phyloP scores from a whole-genome alignment of 768 basidiomycete species.

The Psilocybe cyanescens region DNA sequence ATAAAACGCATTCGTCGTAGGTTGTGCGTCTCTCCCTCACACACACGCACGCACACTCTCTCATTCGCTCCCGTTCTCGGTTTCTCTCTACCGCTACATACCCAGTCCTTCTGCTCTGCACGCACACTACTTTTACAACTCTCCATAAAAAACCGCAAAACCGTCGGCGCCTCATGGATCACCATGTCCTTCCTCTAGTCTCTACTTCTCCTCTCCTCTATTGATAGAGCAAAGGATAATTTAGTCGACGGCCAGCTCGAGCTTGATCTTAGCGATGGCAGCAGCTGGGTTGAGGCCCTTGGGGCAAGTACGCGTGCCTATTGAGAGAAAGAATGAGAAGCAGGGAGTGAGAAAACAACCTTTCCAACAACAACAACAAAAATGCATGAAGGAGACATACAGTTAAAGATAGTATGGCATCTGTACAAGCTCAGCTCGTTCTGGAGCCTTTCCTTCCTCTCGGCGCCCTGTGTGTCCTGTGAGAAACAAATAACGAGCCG shows the following conservation, averaged over 20 bases:
- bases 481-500: not conserved
- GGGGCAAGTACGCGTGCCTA: constrained; percentile 93
- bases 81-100: not conserved
- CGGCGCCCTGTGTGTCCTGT: constrained; percentile 75
- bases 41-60: too few species aligned
- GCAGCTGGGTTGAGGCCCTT: constrained; percentile 94
- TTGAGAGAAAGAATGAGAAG: not conserved
- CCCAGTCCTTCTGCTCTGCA: not conserved
- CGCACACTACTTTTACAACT: constrained; percentile 7
- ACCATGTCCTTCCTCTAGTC: not conserved
- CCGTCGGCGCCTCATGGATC: not conserved
- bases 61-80: not conserved
- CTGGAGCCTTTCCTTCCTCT: constrained; percentile 91
- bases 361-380: not conserved
- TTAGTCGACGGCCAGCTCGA: constrained; percentile 82
- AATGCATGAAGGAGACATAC: constrained; percentile 42
- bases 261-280: constrained; percentile 93
- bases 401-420: constrained; percentile 99
- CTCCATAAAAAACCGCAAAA: not conserved
- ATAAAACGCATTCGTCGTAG: not conserved
- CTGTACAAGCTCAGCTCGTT: constrained; percentile 97
- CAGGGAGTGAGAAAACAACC: not conserved
- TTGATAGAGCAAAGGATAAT: not conserved
- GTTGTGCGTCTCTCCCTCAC: not conserved
- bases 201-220: too few species aligned